Evolutionary conservation across 768 basidiomycete species (phyloP).

Genomic region (Crassisporium funariophilum): DNA sequence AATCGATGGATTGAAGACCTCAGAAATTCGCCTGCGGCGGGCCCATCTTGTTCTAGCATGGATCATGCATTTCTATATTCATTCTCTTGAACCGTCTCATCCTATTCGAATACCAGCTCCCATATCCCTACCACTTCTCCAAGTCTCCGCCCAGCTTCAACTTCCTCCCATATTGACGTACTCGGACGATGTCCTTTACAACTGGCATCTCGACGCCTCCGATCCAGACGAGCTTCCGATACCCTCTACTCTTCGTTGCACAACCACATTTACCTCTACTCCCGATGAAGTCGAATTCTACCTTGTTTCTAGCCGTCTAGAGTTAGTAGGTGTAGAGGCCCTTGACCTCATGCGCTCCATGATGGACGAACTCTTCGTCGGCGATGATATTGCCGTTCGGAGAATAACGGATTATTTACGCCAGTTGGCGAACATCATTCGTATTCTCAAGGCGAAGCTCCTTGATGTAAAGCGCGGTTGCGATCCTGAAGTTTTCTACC

Average conservation of each 20-base stretch:
- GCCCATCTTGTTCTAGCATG: conserved; percentile 76
- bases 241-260: conserved; percentile 61
- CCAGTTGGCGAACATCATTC: conserved; percentile 64
- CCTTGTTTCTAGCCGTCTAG: conserved; percentile 82
- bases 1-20: conserved; percentile 45
- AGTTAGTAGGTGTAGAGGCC: conserved; percentile 81
- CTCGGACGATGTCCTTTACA: conserved; percentile 90
- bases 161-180: conserved; percentile 90
- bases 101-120: conserved; percentile 67
- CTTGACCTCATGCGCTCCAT: conserved; percentile 83
- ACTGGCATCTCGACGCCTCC: conserved; percentile 56
- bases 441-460: conserved; percentile 62
- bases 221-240: conserved; percentile 42
- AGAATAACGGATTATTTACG: conserved; percentile 67
- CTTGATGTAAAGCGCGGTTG: conserved; percentile 68
- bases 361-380: conserved; percentile 88
- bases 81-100: conserved; percentile 53
- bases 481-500: conserved; percentile 73
- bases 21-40: conserved; percentile 62
- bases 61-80: conserved; percentile 78
- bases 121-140: conserved; percentile 74
- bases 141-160: conserved; percentile 68
- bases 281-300: conserved; percentile 87
- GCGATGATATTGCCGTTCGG: conserved; percentile 61
- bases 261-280: conserved; percentile 76